Evolutionary conservation across 768 basidiomycete genomes (phyloP).

Genomic region (Amanita muscaria): DNA sequence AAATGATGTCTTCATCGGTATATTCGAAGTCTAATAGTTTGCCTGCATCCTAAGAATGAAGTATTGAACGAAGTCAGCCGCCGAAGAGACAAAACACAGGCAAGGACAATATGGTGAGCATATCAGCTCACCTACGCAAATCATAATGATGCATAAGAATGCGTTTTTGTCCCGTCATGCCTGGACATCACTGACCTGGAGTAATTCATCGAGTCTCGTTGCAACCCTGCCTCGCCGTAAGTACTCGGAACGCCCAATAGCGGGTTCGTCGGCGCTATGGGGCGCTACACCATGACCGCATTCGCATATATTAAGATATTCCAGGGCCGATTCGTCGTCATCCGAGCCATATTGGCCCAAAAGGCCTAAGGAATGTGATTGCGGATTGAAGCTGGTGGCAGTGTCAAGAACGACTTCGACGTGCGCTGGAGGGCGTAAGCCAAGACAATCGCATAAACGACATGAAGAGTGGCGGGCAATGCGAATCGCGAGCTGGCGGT

Average conservation of each 20-base stretch:
- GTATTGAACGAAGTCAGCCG: background rate
- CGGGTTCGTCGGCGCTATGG: slow-evolving; percentile 57
- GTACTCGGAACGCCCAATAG: slow-evolving; percentile 55
- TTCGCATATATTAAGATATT: slow-evolving; percentile 52
- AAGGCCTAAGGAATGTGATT: slow-evolving; percentile 31
- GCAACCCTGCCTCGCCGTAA: slow-evolving; percentile 67
- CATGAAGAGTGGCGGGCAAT: slow-evolving; percentile 80
- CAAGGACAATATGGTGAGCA: background rate
- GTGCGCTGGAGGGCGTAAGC: slow-evolving; percentile 56
- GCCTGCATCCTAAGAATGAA: slow-evolving; percentile 51
- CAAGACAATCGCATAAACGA: slow-evolving; percentile 57
- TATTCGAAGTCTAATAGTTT: slow-evolving; percentile 77
- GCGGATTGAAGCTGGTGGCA: slow-evolving; percentile 31
- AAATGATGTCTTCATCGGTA: slow-evolving; percentile 57
- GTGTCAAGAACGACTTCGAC: slow-evolving; percentile 54
- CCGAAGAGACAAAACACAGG: background rate
- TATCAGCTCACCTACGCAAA: slow-evolving; percentile 6
- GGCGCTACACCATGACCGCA: slow-evolving; percentile 61
- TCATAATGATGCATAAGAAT: background rate
- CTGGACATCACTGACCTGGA: slow-evolving; percentile 48
- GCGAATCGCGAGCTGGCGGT: slow-evolving; percentile 54
- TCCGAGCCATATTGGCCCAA: slow-evolving; percentile 65
- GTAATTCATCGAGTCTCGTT: slow-evolving; percentile 69
- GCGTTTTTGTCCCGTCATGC: slow-evolving; percentile 2
- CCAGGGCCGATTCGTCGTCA: slow-evolving; percentile 45